Base-by-base conservation (phyloP, 2,329 filamentous ascomycete genomes). In the Colletotrichum theobromicola region DNA sequence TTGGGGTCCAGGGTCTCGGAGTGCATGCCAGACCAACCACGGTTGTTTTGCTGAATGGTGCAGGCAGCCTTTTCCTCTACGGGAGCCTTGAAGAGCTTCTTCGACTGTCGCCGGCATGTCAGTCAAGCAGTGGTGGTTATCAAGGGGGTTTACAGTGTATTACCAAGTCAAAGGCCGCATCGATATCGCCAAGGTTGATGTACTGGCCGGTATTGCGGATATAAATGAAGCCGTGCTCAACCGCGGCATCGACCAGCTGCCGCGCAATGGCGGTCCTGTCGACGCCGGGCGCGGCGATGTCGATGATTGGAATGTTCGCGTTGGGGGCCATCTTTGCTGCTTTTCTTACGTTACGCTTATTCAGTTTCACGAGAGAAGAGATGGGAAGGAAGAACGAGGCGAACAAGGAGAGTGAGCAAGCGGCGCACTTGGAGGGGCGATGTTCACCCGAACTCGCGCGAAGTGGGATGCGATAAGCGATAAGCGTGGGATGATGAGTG, bases 11-110 rank as follows among this genome's bases (percentile, higher is more conserved):
- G 86, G 1, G 93, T 96, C 85, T 99, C 96, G 15, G 92, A 91
- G 80, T 96, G 94, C 94, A 98, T 96, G 18, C 92, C 92, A 2
- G 94, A 91, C 95, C 96, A 99, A 74, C 96, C 97, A 55, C 92
- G 91, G 81, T 98, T 98, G 86, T 97, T 89, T 32, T 92, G 91
- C 79, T 92, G 89, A 76, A 98, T 98, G 13, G 90, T 90, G 80
- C 93, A 98, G 80, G 87, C 85, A 75, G 92, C 86, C 83, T 98
- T 98, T 77, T 95, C 93, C 75, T 93, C 90, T 0, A 88, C 70
- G 0, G 95, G 92, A 15, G 93, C 90, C 1, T 87, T 85, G 84
- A 98, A 98, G 80, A 97, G 94, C 64, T 89, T 88, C 78, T 88
- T 90, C 28, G 93, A 94, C 94, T 95, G 76, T 63, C 21, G 15